Conservation (phyloP, 1,284 basidiomycete genomes). For the Trametes versicolor region DNA sequence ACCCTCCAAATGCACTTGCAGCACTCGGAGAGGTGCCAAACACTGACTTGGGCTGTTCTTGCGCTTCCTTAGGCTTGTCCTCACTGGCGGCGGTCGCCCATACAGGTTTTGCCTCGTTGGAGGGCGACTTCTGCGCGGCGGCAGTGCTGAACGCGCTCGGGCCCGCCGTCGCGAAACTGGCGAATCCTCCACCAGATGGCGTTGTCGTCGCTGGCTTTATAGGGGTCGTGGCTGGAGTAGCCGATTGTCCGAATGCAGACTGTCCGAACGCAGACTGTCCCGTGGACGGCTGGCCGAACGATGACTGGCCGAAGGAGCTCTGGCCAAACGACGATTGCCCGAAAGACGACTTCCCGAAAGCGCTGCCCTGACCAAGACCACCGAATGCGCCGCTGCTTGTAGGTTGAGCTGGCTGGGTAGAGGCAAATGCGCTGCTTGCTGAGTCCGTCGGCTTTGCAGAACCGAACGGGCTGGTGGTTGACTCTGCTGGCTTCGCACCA, state of each 20-base stretch:
- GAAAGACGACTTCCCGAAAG: conserved; percentile 22
- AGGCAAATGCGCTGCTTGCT: neutral
- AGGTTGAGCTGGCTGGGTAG: conserved; percentile 15
- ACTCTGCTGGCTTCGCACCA: conserved; percentile 2
- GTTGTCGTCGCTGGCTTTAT: conserved; percentile 17
- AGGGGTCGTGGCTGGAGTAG: conserved; percentile 13
- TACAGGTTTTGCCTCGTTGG: conserved; percentile 35
- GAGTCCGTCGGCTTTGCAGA: neutral
- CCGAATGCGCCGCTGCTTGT: conserved; percentile 38
- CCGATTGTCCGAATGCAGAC: conserved; percentile 39
- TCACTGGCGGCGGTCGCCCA: conserved; percentile 32
- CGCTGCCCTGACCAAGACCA: neutral
- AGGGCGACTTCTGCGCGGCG: conserved; percentile 22
- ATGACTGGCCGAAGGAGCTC: conserved; percentile 41
- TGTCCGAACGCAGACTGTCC: conserved; percentile 37
- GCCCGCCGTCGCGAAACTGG: conserved; percentile 37
- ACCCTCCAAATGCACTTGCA: conserved; percentile 6
- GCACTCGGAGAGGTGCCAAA: conserved; percentile 13
- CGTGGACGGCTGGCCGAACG: conserved; percentile 34
- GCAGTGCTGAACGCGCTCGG: conserved; percentile 42
- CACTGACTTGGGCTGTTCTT: conserved; percentile 24
- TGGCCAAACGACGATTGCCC: conserved; percentile 37
- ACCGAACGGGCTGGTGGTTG: neutral
- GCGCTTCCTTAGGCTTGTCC: conserved; percentile 13
- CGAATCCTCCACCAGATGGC: conserved; percentile 36